These are phyloP conservation scores for Fusarium paranaense DNA, from an alignment of 2,329 filamentous ascomycete species.

Conservation along the genomic window DNA sequence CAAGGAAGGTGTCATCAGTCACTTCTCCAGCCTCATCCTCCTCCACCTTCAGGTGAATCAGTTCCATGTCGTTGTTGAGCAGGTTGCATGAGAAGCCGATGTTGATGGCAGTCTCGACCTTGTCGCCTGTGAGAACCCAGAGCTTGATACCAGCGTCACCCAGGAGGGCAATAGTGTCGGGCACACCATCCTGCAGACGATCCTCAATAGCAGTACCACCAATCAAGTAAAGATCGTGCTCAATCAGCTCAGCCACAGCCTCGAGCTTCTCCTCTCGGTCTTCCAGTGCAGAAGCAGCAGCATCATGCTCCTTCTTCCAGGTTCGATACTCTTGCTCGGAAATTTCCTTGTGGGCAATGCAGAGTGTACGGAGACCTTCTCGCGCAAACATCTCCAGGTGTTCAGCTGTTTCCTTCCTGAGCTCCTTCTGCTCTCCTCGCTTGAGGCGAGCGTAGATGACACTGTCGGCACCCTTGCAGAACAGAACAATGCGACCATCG, in stretches of 20 bases:
- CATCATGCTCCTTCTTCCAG: slow-evolving; percentile 90
- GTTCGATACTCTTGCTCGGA: slow-evolving; percentile 83
- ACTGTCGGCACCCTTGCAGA: slow-evolving; percentile 97
- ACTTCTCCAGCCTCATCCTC: slow-evolving; percentile 72
- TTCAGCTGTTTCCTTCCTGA: slow-evolving; percentile 86
- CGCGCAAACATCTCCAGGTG: slow-evolving; percentile 97
- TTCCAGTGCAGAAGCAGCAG: slow-evolving; percentile 84
- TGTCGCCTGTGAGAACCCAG: slow-evolving; percentile 98
- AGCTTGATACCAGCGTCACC: slow-evolving; percentile 96
- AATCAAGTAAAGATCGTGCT: slow-evolving; percentile 87
- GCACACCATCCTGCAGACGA: slow-evolving; percentile 94
- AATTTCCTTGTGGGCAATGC: slow-evolving; percentile 87
- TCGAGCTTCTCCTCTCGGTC: slow-evolving; percentile 95
- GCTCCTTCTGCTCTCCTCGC: slow-evolving; percentile 85
- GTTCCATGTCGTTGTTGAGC: slow-evolving; percentile 96
- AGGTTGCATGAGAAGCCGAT: slow-evolving; percentile 99
- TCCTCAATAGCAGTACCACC: slow-evolving; percentile 98
- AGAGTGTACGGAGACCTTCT: slow-evolving; percentile 93
- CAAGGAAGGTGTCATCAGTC: slow-evolving; percentile 62
- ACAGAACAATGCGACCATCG: slow-evolving; percentile 86
- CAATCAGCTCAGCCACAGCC: slow-evolving; percentile 87
- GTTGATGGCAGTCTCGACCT: slow-evolving; percentile 99
- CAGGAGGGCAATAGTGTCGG: slow-evolving; percentile 92
- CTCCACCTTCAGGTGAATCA: slow-evolving; percentile 88
- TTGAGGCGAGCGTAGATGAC: slow-evolving; percentile 94